Base-by-base conservation (phyloP, 257 asterid species). In the Plantago elongata region DNA sequence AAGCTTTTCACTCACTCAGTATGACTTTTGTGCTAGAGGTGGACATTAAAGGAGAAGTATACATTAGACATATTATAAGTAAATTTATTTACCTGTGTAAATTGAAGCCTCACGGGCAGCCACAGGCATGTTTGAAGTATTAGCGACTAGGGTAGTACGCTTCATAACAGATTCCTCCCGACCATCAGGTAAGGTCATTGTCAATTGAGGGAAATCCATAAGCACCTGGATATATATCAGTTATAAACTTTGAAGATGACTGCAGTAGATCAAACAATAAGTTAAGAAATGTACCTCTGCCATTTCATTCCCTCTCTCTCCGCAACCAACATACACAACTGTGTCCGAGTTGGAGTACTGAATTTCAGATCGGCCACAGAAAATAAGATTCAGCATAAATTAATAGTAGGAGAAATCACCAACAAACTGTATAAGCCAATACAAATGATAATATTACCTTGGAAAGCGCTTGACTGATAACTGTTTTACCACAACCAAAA, bases 101-200 rank as follows among this genome's bases (percentile, higher is more conserved):
- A 93, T 93, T 54, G 99, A 93, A 69, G 99, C 99, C 81, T 93
- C 99, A 69, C 97, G 97, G 71, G 99, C 99, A 79, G 99, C 99
- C 90, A 93, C 99, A 0, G 97, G 99, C 99, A 93, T 93, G 68
- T 93, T 93, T 60, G 99, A 93, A 72, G 99, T 93, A 79, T 93
- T 93, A 18, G 99, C 99, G 52, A 93, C 99, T 37, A 93, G 96
- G 52, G 99, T 93, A 37, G 99, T 93, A 79, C 99, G 99, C 71
- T 93, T 93, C 99, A 93, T 93, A 81, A 93, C 99, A 46, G 99
- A 93, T 75, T 93, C 99, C 83, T 93, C 99, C 59, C 97, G 89
- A 54, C 99, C 99, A 79, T 93, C 99, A 15, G 99, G 99, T 65
- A 93, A 73, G 54, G 99, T 93, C 99, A 93, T 93, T 60, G 97